Evolutionary conservation across 148 eudicot genomes (phyloP).

Genomic region (Heliosperma pusillum): DNA sequence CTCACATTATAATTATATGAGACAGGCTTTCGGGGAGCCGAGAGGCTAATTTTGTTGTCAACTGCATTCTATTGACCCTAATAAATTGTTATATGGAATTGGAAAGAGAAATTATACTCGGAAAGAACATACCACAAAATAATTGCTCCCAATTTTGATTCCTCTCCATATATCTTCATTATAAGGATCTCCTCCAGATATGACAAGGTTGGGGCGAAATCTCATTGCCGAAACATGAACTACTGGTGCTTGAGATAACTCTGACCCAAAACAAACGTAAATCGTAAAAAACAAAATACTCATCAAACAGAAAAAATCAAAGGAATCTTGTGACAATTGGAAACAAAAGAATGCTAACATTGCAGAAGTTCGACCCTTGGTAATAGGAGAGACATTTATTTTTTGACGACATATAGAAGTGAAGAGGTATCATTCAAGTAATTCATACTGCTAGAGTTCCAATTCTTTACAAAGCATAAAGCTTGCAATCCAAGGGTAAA

Average conservation of each 20-base stretch:
- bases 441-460: too few relatives aligned
- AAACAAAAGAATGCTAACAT: constrained; percentile 4
- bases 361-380: not conserved
- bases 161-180: constrained; percentile 77
- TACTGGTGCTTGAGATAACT: constrained; percentile 30
- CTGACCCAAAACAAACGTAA: constrained; percentile 29
- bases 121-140: constrained; percentile 66
- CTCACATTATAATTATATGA: too few relatives aligned
- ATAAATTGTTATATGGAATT: not conserved
- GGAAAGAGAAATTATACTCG: not conserved
- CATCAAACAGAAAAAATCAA: not conserved
- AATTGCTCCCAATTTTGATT: constrained; percentile 53
- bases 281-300: not conserved
- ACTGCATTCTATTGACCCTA: not conserved
- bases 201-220: constrained; percentile 88
- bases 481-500: too few relatives aligned
- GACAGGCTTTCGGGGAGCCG: not conserved
- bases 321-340: not conserved
- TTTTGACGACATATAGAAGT: too few relatives aligned
- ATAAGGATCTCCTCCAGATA: constrained; percentile 83
- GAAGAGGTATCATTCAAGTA: too few relatives aligned
- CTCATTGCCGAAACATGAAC: constrained; percentile 50
- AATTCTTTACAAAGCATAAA: too few relatives aligned
- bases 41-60: not conserved
- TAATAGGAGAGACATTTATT: not conserved